Evolutionary conservation across 2,329 filamentous ascomycete genomes (phyloP).

Genomic region (Allantophomopsis cytisporea): DNA sequence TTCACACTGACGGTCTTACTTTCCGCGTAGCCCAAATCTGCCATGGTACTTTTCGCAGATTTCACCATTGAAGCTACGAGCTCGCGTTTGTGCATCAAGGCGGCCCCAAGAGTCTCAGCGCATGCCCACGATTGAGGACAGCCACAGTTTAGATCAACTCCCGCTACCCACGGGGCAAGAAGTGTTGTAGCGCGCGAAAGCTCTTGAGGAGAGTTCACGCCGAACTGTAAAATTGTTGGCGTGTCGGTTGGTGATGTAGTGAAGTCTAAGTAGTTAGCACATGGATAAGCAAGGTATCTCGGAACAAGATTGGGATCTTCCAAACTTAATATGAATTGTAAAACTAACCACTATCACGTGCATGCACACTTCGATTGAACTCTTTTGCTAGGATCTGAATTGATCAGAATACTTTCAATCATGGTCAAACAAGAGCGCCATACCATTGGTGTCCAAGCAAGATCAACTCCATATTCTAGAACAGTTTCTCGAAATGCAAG

Average conservation of each 20-base stretch:
- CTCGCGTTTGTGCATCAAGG: slow-evolving; percentile 52
- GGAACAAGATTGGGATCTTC: neutral
- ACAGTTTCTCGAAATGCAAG: slow-evolving; percentile 58
- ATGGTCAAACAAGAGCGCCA: neutral
- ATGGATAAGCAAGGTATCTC: neutral
- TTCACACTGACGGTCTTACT: slow-evolving; percentile 49
- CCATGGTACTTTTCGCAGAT: slow-evolving; percentile 37
- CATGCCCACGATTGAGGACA: slow-evolving; percentile 64
- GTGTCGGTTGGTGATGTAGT: slow-evolving; percentile 41
- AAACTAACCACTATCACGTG: slow-evolving; percentile 40
- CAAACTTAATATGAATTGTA: neutral
- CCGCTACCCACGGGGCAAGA: slow-evolving; percentile 45
- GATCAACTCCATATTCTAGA: slow-evolving; percentile 47
- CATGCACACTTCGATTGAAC: slow-evolving; percentile 47
- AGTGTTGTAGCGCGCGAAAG: slow-evolving; percentile 48
- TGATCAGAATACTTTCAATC: neutral
- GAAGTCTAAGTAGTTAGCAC: slow-evolving; percentile 31
- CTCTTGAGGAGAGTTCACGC: slow-evolving; percentile 45
- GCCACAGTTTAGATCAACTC: slow-evolving; percentile 60
- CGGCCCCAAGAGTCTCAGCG: slow-evolving; percentile 51
- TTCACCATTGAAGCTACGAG: slow-evolving; percentile 53
- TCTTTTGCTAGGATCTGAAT: slow-evolving; percentile 46
- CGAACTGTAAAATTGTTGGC: slow-evolving; percentile 55
- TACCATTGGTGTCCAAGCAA: slow-evolving; percentile 60
- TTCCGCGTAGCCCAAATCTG: slow-evolving; percentile 35